Evolutionary conservation across 192 early-diverging fungal genomes (phyloP), one percentile per base, ranked within the genome.

Genomic region (Mortierella claussenii): DNA sequence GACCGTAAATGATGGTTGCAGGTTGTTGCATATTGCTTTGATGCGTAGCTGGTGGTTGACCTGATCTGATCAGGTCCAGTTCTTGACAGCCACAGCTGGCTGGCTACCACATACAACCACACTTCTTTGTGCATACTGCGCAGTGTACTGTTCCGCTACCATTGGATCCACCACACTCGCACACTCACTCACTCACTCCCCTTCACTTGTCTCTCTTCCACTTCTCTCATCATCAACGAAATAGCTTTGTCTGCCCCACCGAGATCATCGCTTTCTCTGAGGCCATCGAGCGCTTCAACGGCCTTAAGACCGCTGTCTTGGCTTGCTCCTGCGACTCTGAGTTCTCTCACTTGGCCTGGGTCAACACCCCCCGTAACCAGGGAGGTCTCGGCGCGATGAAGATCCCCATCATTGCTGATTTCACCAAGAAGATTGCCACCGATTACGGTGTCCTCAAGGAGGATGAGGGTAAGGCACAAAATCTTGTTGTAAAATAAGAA

Each of bases 201-300:
- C 34, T 20, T 12, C 24, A 28, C 18, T 37, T 28, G 12, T 23
- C 1, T 6, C 40, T 28, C 18, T 18, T 36, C 17, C 48, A 32
- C 5, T 30, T 12, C 48, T 23, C 60, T 26, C 18, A 26, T 36
- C 47, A 33, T 45, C 46, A 17, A 49, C 34, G 24, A 18, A 26
- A 48, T 37, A 76, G 73, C 47, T 93, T 92, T 59, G 91, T 93
- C 51, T 97, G 96, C 86, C 96, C 96, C 31, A 96, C 96, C 64
- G 95, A 97, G 82, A 94, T 97, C 84, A 88, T 94, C 57, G 93
- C 93, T 31, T 95, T 95, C 88, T 88, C 87, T 65, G 95, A 98
- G 80, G 88, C 89, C 68, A 85, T 87, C 62, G 87, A 87, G 15
- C 90, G 95, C 79, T 98, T 98, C 85, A 82, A 89, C 63, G 88